These are phyloP conservation scores for Malania oleifera DNA, from an alignment of 164 flowering plant species.

Conservation along the genomic window DNA sequence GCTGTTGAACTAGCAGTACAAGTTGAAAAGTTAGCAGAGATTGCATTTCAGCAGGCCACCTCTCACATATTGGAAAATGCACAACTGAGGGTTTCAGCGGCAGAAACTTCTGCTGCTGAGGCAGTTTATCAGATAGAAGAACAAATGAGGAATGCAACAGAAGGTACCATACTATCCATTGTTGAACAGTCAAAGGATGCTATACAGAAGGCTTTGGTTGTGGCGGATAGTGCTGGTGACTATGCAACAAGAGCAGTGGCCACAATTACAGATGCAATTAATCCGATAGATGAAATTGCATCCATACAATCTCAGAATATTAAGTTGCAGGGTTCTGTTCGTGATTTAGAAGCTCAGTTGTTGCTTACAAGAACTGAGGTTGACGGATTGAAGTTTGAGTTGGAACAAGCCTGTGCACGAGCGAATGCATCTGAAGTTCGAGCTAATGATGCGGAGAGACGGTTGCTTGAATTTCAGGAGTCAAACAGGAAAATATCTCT, in stretches of 20 bases:
- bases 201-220: slow-evolving; percentile 42
- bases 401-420: slow-evolving; percentile 31
- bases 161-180: slow-evolving; percentile 34
- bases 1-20: slow-evolving; percentile 60
- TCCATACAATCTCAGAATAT: slow-evolving; percentile 36
- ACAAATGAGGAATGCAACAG: slow-evolving; percentile 41
- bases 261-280: slow-evolving; percentile 24
- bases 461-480: slow-evolving; percentile 44
- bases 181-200: slow-evolving; percentile 47
- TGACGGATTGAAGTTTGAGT: slow-evolving; percentile 37
- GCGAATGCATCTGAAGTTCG: slow-evolving; percentile 35
- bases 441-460: slow-evolving; percentile 37
- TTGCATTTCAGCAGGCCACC: slow-evolving; percentile 51
- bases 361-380: slow-evolving; percentile 29
- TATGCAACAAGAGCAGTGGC: slow-evolving; percentile 31
- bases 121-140: slow-evolving; percentile 50
- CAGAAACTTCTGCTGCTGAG: slow-evolving; percentile 59
- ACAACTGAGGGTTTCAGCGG: slow-evolving; percentile 38
- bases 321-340: slow-evolving; percentile 30
- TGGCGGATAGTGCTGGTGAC: slow-evolving; percentile 40
- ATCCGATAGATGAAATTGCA: slow-evolving; percentile 35
- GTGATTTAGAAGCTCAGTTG: slow-evolving; percentile 38
- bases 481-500: slow-evolving; percentile 21
- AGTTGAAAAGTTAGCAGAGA: slow-evolving; percentile 54
- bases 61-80: slow-evolving; percentile 58